A percentile compares a stretch with the other conserved stretches of the same genome.
Evolutionary conservation across 2,329 filamentous ascomycete genomes (phyloP).

Genomic region (Coniochaeta hoffmannii): DNA sequence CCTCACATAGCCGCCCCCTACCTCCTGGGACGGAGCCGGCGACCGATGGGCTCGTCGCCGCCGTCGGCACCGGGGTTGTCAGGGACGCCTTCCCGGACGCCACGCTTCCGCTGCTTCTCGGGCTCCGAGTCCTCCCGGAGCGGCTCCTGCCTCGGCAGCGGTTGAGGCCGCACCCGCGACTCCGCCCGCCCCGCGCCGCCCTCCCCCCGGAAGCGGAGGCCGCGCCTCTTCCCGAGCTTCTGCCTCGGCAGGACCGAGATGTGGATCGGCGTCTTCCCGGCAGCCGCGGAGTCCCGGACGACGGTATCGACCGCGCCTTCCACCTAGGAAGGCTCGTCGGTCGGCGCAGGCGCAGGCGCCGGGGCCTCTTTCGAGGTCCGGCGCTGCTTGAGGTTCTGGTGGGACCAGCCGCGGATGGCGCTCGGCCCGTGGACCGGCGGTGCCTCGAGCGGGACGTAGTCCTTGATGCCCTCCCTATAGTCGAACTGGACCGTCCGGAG

Average conservation of each 20-base stretch:
- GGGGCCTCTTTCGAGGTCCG: slow-evolving; percentile 9
- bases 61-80: not conserved
- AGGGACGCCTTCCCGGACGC: not conserved
- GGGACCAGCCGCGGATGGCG: slow-evolving; percentile 50
- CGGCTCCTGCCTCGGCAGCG: not conserved
- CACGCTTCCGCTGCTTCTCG: slow-evolving; percentile 1
- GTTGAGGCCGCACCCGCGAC: not conserved
- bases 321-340: slow-evolving; percentile 2
- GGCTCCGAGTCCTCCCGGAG: not conserved
- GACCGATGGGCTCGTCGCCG: not conserved
- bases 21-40: not conserved
- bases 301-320: not conserved
- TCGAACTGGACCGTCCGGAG: slow-evolving; percentile 53
- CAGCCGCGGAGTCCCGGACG: not conserved
- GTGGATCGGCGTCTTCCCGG: not conserved
- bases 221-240: not conserved
- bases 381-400: slow-evolving; percentile 28
- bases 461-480: slow-evolving; percentile 48
- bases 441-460: slow-evolving; percentile 46
- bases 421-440: slow-evolving; percentile 49
- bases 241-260: not conserved
- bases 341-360: not conserved
- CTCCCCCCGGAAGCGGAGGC: not conserved
- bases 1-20: too few species aligned
- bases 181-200: too few species aligned